Percentiles rank a stretch among this genome's conserved stretches.
These are phyloP conservation scores for Brassica rapa DNA, from an alignment of 345 rosid genomes.

Conservation along the genomic window DNA sequence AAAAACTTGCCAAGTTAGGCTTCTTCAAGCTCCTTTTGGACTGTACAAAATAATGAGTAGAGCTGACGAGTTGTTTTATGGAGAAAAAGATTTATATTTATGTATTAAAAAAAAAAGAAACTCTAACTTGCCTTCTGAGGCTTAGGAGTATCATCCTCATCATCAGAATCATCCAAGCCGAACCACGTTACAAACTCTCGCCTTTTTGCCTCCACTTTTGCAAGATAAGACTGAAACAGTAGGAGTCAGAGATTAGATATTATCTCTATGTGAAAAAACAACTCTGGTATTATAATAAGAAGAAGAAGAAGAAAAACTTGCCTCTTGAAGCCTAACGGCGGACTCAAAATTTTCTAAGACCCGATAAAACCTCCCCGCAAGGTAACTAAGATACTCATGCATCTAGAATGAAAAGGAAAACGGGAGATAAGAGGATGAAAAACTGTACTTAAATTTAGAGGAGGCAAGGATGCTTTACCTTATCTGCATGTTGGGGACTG, in stretches of 20 bases:
- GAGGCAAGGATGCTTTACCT: neutral
- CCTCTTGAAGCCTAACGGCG: neutral
- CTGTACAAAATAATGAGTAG: too few relatives aligned
- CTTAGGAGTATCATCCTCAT: neutral
- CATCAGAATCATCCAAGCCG: too few relatives aligned
- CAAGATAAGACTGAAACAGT: neutral
- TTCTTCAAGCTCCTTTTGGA: too few relatives aligned
- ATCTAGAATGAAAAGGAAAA: neutral
- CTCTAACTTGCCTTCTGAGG: too few relatives aligned
- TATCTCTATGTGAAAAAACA: neutral
- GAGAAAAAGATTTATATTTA: too few relatives aligned
- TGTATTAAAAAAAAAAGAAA: too few relatives aligned
- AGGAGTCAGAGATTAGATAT: neutral
- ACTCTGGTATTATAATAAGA: neutral
- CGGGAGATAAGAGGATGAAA: neutral
- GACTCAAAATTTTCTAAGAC: neutral
- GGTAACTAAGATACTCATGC: neutral
- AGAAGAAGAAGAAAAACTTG: neutral
- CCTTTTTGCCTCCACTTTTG: neutral
- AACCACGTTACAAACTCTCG: neutral
- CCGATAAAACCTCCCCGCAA: neutral
- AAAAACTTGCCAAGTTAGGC: too few relatives aligned
- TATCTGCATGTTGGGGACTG: neutral
- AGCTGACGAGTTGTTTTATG: too few relatives aligned
- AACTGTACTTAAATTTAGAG: neutral